Conservation (phyloP, 768 basidiomycete species). For the Calocybe gangraenosa region DNA sequence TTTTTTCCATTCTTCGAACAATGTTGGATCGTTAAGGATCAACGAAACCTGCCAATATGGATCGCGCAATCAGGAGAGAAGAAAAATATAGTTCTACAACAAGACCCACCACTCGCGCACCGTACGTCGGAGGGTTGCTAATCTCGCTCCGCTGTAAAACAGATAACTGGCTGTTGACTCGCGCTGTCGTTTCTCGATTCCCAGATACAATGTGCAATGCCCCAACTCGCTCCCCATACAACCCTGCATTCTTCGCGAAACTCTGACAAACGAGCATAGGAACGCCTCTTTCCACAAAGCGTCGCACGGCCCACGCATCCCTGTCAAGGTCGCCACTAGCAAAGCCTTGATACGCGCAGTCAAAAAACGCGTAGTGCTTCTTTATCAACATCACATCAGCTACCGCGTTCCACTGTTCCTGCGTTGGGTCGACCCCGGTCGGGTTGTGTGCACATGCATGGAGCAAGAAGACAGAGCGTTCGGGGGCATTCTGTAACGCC, state of each 20-base stretch:
- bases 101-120: slow-evolving; percentile 70
- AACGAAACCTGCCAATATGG: slow-evolving; percentile 73
- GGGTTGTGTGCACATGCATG: slow-evolving; percentile 98
- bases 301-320: slow-evolving; percentile 88
- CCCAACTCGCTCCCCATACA: slow-evolving; percentile 93
- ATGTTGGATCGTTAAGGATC: slow-evolving; percentile 68
- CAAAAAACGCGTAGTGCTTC: slow-evolving; percentile 88
- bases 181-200: slow-evolving; percentile 58
- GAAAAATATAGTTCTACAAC: slow-evolving; percentile 5
- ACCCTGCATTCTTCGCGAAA: slow-evolving; percentile 95
- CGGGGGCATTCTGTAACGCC: slow-evolving; percentile 58
- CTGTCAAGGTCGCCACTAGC: slow-evolving; percentile 88
- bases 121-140: slow-evolving; percentile 90
- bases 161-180: slow-evolving; percentile 84
- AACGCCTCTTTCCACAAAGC: slow-evolving; percentile 75
- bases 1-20: slow-evolving; percentile 86
- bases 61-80: no score
- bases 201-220: slow-evolving; percentile 82
- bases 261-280: slow-evolving; percentile 91
- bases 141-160: slow-evolving; percentile 93
- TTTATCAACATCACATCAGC: slow-evolving; percentile 67
- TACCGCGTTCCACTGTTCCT: slow-evolving; percentile 79
- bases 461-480: slow-evolving; percentile 81
- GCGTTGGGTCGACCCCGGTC: slow-evolving; percentile 91
- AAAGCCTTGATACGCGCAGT: slow-evolving; percentile 97